phyloP scores from a whole-genome alignment of 1,139 yeast species.

The Arxiozyma telluris region DNA sequence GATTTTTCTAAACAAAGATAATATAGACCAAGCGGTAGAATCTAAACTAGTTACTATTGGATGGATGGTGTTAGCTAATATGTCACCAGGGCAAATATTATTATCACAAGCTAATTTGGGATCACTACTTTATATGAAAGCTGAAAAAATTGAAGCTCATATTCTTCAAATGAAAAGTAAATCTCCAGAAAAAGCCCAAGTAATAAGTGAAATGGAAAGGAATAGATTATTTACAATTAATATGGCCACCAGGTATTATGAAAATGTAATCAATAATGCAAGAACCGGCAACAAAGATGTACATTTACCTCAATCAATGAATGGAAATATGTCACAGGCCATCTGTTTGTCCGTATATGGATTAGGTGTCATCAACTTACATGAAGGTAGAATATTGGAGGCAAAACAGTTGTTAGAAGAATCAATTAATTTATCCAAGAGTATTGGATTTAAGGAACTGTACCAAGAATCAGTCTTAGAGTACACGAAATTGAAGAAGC shows the following conservation, averaged over 20 bases:
- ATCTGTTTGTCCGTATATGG: slow-evolving; percentile 77
- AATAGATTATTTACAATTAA: slow-evolving; percentile 6
- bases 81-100: slow-evolving; percentile 51
- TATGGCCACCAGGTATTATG: slow-evolving; percentile 40
- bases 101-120: slow-evolving; percentile 65
- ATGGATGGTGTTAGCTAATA: slow-evolving; percentile 65
- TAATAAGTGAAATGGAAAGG: neutral
- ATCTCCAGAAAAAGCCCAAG: slow-evolving; percentile 57
- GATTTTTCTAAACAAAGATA: slow-evolving; percentile 54
- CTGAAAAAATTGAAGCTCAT: slow-evolving; percentile 48
- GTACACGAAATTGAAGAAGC: slow-evolving; percentile 33
- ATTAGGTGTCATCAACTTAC: slow-evolving; percentile 67
- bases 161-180: slow-evolving; percentile 47
- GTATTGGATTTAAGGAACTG: slow-evolving; percentile 54
- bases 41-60: slow-evolving; percentile 57
- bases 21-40: slow-evolving; percentile 50
- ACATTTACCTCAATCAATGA: slow-evolving; percentile 19
- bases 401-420: slow-evolving; percentile 58
- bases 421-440: slow-evolving; percentile 59
- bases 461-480: slow-evolving; percentile 58
- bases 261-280: slow-evolving; percentile 37
- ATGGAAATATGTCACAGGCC: slow-evolving; percentile 44
- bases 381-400: slow-evolving; percentile 33
- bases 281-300: neutral
- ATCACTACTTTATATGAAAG: slow-evolving; percentile 57